Conservation (phyloP, 805 yeast genomes). For the Suhomyces sp. region DNA sequence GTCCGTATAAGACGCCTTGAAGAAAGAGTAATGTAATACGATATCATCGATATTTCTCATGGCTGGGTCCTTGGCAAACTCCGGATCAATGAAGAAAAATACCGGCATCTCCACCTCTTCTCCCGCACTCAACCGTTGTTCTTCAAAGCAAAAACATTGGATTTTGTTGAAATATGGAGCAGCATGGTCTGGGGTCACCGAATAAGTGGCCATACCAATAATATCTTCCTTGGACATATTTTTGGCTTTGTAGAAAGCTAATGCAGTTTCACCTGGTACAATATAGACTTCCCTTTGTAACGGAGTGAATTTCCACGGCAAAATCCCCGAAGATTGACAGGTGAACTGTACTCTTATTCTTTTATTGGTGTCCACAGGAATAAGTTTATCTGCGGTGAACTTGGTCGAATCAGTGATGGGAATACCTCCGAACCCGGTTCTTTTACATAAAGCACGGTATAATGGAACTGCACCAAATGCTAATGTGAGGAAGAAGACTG, state of each 20-base stretch:
- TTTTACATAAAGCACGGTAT: constrained; percentile 85
- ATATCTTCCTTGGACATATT: constrained; percentile 84
- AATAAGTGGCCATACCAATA: constrained; percentile 97
- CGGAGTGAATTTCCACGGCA: constrained; percentile 95
- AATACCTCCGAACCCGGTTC: constrained; percentile 95
- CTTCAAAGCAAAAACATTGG: constrained; percentile 98
- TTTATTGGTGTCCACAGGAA: constrained; percentile 83
- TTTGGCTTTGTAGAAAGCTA: constrained; percentile 92
- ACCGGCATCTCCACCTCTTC: constrained; percentile 99
- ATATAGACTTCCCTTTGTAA: constrained; percentile 91
- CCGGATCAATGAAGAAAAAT: constrained; percentile 95
- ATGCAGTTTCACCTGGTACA: constrained; percentile 96
- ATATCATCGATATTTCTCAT: constrained; percentile 90
- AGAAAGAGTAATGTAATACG: constrained; percentile 89
- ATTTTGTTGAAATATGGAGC: constrained; percentile 96
- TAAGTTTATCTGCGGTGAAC: constrained; percentile 82
- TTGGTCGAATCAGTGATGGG: constrained; percentile 82
- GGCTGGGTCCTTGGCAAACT: constrained; percentile 86
- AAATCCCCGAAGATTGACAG: constrained; percentile 82
- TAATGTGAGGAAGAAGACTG: constrained; percentile 68
- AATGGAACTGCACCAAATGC: constrained; percentile 91
- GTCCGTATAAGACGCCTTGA: constrained; percentile 55
- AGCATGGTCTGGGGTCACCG: constrained; percentile 94
- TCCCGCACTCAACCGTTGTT: constrained; percentile 88
- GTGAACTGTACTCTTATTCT: constrained; percentile 85